A percentile compares a stretch with the other conserved stretches of the same genome.
These are phyloP conservation scores for Globisporangium splendens DNA, from an alignment of 352 stramenopile species.

Conservation along the genomic window DNA sequence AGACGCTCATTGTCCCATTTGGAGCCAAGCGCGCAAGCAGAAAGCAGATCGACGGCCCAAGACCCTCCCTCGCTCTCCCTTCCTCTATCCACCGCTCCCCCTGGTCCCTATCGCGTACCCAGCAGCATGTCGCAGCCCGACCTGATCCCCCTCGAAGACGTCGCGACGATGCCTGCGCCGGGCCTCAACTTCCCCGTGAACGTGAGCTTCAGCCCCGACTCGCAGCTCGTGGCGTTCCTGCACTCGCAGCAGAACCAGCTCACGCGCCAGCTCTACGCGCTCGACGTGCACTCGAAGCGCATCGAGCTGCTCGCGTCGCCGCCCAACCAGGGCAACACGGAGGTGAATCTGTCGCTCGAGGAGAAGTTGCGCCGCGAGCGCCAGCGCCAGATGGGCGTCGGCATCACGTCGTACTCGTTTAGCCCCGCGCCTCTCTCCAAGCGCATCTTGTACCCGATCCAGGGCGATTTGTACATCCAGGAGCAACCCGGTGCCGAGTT, in stretches of 20 bases:
- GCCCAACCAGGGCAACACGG: constrained; percentile 77
- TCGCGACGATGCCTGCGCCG: constrained; percentile 84
- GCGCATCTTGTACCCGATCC: constrained; percentile 87
- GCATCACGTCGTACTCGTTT: constrained; percentile 91
- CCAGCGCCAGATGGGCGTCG: constrained; percentile 88
- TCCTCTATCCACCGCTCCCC: neutral
- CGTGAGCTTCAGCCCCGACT: constrained; percentile 84
- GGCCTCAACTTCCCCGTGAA: constrained; percentile 76
- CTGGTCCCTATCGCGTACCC: neutral
- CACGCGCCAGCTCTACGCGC: constrained; percentile 79
- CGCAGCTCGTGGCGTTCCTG: constrained; percentile 81
- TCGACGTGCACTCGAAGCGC: constrained; percentile 57
- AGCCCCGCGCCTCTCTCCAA: constrained; percentile 49
- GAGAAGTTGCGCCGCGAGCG: constrained; percentile 91
- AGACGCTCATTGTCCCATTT: neutral
- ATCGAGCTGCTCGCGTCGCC: constrained; percentile 64
- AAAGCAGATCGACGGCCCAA: too few species aligned
- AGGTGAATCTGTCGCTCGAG: constrained; percentile 84
- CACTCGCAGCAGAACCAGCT: constrained; percentile 79
- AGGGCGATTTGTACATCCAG: constrained; percentile 94
- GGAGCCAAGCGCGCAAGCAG: neutral
- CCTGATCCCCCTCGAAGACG: constrained; percentile 81
- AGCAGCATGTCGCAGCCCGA: constrained; percentile 12
- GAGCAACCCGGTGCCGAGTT: constrained; percentile 69
- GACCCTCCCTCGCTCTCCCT: neutral